Conservation (phyloP, 495 filamentous ascomycete genomes). For the Talaromyces adpressus region DNA sequence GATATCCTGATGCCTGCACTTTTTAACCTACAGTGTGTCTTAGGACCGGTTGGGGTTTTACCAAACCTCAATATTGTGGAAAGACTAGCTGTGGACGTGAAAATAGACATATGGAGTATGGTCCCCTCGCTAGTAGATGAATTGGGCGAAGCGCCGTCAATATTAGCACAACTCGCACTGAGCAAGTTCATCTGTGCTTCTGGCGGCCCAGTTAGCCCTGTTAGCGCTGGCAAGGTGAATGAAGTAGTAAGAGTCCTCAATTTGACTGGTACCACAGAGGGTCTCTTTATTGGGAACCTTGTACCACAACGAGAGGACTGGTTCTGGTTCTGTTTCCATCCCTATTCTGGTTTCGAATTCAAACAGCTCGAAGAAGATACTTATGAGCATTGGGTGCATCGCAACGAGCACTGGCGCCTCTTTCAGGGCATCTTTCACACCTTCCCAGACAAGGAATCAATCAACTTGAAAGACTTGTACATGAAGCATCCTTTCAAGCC, state of each 20-base stretch:
- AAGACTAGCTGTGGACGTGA: slow-evolving; percentile 15
- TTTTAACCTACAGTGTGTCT: slow-evolving; percentile 18
- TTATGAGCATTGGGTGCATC: slow-evolving; percentile 20
- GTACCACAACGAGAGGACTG: slow-evolving; percentile 15
- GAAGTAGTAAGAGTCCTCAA: slow-evolving; percentile 20
- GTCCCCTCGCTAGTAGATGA: slow-evolving; percentile 27
- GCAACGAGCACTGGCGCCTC: slow-evolving; percentile 12
- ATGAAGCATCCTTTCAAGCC: slow-evolving; percentile 13
- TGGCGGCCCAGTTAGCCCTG: slow-evolving; percentile 22
- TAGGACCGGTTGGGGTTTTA: slow-evolving; percentile 20
- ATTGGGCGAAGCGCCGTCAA: slow-evolving; percentile 19
- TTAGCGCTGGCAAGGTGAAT: slow-evolving; percentile 13
- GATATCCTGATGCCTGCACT: slow-evolving; percentile 19
- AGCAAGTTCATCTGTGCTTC: slow-evolving; percentile 26
- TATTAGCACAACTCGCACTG: slow-evolving; percentile 16
- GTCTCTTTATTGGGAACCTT: slow-evolving; percentile 19
- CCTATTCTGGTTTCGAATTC: slow-evolving; percentile 21
- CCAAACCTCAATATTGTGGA: slow-evolving; percentile 22
- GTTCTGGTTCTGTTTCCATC: slow-evolving; percentile 21
- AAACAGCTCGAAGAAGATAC: slow-evolving; percentile 14
- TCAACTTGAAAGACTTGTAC: slow-evolving; percentile 12
- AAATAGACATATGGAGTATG: slow-evolving; percentile 23
- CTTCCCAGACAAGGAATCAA: slow-evolving; percentile 29
- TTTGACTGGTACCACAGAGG: slow-evolving; percentile 22
- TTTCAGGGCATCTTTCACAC: slow-evolving; percentile 48